A percentile compares a stretch with the other conserved stretches of the same genome.
Conservation (phyloP, 495 filamentous ascomycete genomes). For the Xylaria curta region DNA sequence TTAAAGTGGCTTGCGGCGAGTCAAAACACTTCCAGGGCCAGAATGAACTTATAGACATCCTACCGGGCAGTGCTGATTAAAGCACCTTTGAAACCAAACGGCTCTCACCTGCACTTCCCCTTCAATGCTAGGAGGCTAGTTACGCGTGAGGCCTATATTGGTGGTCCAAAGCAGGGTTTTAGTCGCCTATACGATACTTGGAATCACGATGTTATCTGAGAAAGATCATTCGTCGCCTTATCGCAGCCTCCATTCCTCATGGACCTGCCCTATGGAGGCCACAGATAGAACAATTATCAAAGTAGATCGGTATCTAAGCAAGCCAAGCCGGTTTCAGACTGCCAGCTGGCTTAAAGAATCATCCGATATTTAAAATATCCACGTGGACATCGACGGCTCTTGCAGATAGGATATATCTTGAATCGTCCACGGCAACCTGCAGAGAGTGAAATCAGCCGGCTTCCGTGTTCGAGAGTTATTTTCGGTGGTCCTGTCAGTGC, state of each 20-base stretch:
- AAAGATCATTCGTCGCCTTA: slow-evolving; percentile 29
- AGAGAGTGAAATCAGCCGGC: slow-evolving; percentile 24
- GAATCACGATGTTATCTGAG: slow-evolving; percentile 6
- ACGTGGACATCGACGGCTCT: slow-evolving; percentile 25
- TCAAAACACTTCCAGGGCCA: slow-evolving; percentile 7
- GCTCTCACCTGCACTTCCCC: not conserved
- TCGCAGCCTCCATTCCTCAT: slow-evolving; percentile 13
- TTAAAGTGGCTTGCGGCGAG: slow-evolving; percentile 18
- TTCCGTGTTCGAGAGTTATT: slow-evolving; percentile 30
- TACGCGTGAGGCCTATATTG: slow-evolving; percentile 13
- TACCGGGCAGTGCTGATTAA: slow-evolving; percentile 19
- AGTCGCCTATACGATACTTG: not conserved
- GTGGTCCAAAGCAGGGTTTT: not conserved
- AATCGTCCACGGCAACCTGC: slow-evolving; percentile 26
- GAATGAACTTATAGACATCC: slow-evolving; percentile 7
- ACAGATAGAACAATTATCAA: not conserved
- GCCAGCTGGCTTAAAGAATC: slow-evolving; percentile 18
- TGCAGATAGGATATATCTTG: slow-evolving; percentile 24
- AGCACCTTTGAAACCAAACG: slow-evolving; percentile 11
- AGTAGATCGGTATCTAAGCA: slow-evolving; percentile 13
- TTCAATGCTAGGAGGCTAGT: slow-evolving; percentile 19
- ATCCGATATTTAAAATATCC: slow-evolving; percentile 26
- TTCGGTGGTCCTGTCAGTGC: slow-evolving; percentile 25
- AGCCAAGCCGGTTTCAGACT: slow-evolving; percentile 13
- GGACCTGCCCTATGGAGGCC: not conserved